phyloP scores from a whole-genome alignment of 495 filamentous ascomycete genomes.

The Umbilicaria muhlenbergii region DNA sequence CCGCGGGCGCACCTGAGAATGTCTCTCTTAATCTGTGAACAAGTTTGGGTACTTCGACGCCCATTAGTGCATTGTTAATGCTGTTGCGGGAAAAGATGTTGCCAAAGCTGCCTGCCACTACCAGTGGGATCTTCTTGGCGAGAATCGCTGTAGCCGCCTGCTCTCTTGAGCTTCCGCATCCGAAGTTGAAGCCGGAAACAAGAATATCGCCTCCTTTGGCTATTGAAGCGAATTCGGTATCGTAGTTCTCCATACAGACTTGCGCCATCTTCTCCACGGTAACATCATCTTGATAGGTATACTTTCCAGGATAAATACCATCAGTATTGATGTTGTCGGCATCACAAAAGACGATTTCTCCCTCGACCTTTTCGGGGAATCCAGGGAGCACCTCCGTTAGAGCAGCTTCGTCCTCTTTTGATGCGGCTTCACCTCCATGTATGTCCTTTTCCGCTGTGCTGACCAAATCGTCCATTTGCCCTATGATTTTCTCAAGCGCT shows the following conservation, averaged over 20 bases:
- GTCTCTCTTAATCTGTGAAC: constrained; percentile 51
- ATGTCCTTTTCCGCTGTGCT: constrained; percentile 27
- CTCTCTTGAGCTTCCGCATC: constrained; percentile 66
- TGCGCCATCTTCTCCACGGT: constrained; percentile 62
- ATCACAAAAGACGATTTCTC: constrained; percentile 39
- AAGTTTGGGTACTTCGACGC: constrained; percentile 64
- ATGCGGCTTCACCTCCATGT: constrained; percentile 8
- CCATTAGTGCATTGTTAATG: constrained; percentile 86
- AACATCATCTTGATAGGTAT: constrained; percentile 80
- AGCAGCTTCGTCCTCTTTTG: constrained; percentile 15
- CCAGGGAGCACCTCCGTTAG: constrained; percentile 33
- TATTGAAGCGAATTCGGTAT: constrained; percentile 43
- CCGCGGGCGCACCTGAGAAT: constrained; percentile 1
- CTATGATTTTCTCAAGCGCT: constrained; percentile 52
- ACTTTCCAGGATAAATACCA: constrained; percentile 79
- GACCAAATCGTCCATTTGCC: constrained; percentile 47
- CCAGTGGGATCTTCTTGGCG: constrained; percentile 69
- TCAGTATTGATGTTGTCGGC: constrained; percentile 36
- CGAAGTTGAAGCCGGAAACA: constrained; percentile 82
- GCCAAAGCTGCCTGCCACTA: constrained; percentile 72
- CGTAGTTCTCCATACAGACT: constrained; percentile 91
- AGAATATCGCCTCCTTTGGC: constrained; percentile 60
- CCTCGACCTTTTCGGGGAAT: constrained; percentile 33
- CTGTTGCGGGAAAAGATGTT: constrained; percentile 82
- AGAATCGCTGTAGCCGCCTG: constrained; percentile 84